These are phyloP conservation scores for Spergularia bocconei DNA, from an alignment of 148 eudicot genomes.

Conservation along the genomic window DNA sequence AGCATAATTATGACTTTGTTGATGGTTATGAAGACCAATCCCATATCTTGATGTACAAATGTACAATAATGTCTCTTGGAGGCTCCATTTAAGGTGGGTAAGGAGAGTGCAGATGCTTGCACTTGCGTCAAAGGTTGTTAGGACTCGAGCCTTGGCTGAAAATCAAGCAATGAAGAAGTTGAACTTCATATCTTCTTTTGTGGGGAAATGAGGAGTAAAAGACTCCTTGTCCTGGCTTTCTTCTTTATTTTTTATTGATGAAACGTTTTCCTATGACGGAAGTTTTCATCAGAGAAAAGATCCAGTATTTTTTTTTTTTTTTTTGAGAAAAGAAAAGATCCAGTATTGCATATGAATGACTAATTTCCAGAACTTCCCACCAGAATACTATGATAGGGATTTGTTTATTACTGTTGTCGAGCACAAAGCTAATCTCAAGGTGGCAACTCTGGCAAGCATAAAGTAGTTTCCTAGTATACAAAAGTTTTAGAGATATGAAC, in stretches of 20 bases:
- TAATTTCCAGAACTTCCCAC: not conserved
- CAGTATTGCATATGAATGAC: not conserved
- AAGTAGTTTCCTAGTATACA: not conserved
- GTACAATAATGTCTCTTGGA: not conserved
- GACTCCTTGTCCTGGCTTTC: no score
- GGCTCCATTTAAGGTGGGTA: not conserved
- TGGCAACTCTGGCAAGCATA: not conserved
- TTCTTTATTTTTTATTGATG: no score
- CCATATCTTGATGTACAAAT: not conserved
- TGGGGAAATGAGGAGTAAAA: no score
- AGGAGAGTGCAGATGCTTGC: not conserved
- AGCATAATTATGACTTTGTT: not conserved
- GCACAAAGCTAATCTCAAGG: not conserved
- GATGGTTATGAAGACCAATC: not conserved
- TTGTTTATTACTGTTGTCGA: not conserved
- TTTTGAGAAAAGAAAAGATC: not conserved
- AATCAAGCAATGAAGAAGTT: not conserved
- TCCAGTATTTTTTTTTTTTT: no score
- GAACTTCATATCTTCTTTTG: not conserved
- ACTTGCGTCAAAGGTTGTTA: not conserved
- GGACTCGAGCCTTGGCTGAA: not conserved
- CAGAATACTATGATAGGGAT: not conserved
- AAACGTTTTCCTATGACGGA: no score
- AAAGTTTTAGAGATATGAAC: not conserved
- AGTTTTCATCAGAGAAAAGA: not conserved